phyloP scores from a whole-genome alignment of 2,329 filamentous ascomycete species.

The Calonectria montana region DNA sequence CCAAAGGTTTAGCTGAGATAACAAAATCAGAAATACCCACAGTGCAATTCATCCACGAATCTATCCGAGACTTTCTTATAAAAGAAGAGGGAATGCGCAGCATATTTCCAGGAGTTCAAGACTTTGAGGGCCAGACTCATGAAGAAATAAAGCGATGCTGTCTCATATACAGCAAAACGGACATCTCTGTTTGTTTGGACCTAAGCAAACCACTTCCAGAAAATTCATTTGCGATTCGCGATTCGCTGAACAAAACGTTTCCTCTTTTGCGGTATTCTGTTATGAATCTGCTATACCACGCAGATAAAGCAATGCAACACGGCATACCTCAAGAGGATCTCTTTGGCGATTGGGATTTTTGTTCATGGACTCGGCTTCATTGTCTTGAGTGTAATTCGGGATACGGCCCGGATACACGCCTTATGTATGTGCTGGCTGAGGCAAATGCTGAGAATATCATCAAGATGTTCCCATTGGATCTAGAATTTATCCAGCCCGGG shows the following conservation, averaged over 20 bases:
- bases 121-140: background rate
- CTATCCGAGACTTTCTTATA: background rate
- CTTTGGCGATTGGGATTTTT: background rate
- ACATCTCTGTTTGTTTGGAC: background rate
- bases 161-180: background rate
- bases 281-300: background rate
- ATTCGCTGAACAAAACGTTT: background rate
- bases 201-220: too few species aligned
- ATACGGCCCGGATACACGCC: background rate
- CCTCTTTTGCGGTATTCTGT: background rate
- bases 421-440: background rate
- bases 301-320: background rate
- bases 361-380: background rate
- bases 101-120: background rate
- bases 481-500: background rate
- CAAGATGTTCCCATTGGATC: background rate
- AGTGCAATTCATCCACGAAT: constrained; percentile 6
- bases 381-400: too few species aligned
- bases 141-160: background rate
- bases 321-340: background rate
- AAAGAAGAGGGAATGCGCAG: background rate
- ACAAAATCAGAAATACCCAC: background rate
- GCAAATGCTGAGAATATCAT: background rate
- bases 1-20: background rate
- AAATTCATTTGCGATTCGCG: background rate